Evolutionary conservation across 495 filamentous ascomycete species (phyloP).

Genomic region (Collariella sp.): DNA sequence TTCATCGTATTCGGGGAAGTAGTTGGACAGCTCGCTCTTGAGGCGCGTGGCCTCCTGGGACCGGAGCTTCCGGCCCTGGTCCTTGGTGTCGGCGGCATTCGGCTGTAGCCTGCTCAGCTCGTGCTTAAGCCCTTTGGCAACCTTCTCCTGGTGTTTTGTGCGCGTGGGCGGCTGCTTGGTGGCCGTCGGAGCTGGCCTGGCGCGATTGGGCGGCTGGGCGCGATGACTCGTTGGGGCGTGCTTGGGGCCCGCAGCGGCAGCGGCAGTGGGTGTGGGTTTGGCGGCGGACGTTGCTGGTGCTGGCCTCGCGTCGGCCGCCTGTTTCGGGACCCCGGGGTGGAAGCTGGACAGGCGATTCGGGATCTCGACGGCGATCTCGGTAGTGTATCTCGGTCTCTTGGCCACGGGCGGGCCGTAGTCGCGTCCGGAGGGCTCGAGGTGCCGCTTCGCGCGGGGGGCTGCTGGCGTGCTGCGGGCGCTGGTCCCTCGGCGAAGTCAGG

Average conservation of each 20-base stretch:
- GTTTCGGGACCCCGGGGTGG: constrained; percentile 18
- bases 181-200: constrained; percentile 20
- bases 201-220: constrained; percentile 13
- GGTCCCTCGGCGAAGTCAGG: constrained; percentile 11
- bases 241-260: constrained; percentile 25
- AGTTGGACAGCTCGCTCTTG: constrained; percentile 80
- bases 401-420: constrained; percentile 12
- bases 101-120: constrained; percentile 43
- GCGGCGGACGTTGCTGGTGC: constrained; percentile 16
- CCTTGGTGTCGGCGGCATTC: constrained; percentile 32
- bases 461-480: neutral
- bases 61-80: constrained; percentile 45
- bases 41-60: constrained; percentile 52
- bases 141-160: constrained; percentile 41
- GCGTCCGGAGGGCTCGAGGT: constrained; percentile 12
- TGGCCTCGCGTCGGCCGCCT: constrained; percentile 28
- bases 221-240: constrained; percentile 14
- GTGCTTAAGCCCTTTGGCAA: constrained; percentile 45
- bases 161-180: constrained; percentile 24
- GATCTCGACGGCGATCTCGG: constrained; percentile 36
- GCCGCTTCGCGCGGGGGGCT: constrained; percentile 22
- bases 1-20: constrained; percentile 87
- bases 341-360: constrained; percentile 22
- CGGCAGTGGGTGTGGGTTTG: constrained; percentile 6
- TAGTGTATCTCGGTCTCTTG: constrained; percentile 20